These are phyloP conservation scores for Phytopythium chamaehyphon DNA, from an alignment of 352 stramenopile genomes.

Conservation along the genomic window DNA sequence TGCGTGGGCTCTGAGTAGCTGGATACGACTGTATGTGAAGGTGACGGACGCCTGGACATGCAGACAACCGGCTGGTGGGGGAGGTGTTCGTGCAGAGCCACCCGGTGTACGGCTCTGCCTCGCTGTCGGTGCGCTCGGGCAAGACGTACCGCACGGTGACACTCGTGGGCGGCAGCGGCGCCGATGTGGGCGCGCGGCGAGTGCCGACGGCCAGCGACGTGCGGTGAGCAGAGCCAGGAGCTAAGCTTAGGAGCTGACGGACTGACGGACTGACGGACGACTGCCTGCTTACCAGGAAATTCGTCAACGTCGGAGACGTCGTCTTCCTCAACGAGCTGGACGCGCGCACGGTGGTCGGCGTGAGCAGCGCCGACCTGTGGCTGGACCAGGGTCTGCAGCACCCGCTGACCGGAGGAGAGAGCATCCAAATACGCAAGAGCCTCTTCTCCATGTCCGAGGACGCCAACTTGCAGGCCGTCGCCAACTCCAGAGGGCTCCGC, in stretches of 20 bases:
- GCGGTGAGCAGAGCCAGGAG: conserved; percentile 17
- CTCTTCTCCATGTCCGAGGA: conserved; percentile 43
- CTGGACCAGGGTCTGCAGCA: conserved; percentile 53
- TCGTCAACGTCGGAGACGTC: conserved; percentile 45
- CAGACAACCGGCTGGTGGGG: conserved; percentile 62
- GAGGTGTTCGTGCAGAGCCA: conserved; percentile 50
- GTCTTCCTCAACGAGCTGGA: conserved; percentile 48
- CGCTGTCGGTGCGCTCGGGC: conserved; percentile 46
- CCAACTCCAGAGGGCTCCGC: conserved; percentile 47
- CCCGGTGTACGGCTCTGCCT: conserved; percentile 49
- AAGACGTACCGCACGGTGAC: conserved; percentile 39
- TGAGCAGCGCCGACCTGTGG: conserved; percentile 30
- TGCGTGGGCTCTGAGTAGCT: conserved; percentile 3
- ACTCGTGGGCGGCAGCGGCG: conserved; percentile 28
- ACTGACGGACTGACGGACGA: too few relatives aligned
- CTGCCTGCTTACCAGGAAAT: conserved; percentile 25
- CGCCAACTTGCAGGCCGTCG: conserved; percentile 28
- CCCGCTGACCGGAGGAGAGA: conserved; percentile 28
- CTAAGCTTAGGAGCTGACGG: too few relatives aligned
- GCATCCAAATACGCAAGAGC: conserved; percentile 41
- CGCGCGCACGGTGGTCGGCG: conserved; percentile 41
- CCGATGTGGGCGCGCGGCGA: conserved; percentile 23
- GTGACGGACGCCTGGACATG: background rate
- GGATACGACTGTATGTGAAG: background rate
- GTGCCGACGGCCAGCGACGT: conserved; percentile 40